Conservation (phyloP, 768 basidiomycete species). For the Lentinus brumalis region DNA sequence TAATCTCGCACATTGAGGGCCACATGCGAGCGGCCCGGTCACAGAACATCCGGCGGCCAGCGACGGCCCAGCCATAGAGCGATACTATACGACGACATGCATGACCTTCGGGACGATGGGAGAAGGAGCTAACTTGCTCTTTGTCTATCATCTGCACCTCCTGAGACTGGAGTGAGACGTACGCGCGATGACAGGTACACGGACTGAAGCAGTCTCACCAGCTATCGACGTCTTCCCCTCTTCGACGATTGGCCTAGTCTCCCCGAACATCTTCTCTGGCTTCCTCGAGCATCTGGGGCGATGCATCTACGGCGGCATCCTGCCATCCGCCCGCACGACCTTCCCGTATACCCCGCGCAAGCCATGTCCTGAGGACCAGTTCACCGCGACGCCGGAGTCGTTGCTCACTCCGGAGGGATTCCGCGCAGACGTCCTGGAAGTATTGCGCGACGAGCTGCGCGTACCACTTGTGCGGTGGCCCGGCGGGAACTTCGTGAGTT, state of each 20-base stretch:
- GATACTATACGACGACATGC: conserved; percentile 4
- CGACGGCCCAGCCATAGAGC: neutral
- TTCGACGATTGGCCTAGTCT: conserved; percentile 23
- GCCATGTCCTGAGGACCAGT: conserved; percentile 26
- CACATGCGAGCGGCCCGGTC: too few relatives aligned
- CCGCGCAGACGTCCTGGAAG: conserved; percentile 26
- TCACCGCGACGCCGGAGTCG: conserved; percentile 20
- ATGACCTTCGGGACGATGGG: neutral
- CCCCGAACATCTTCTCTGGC: conserved; percentile 55
- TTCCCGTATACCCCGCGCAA: conserved; percentile 27
- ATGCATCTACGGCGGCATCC: conserved; percentile 54
- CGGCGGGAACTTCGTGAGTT: conserved; percentile 28
- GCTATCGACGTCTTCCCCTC: conserved; percentile 26
- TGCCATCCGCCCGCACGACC: conserved; percentile 40
- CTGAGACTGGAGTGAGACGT: neutral
- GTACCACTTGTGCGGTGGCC: conserved; percentile 28
- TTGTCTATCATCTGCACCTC: neutral
- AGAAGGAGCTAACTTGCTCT: neutral
- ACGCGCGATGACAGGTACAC: neutral
- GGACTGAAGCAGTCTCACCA: neutral
- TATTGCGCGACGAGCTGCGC: conserved; percentile 24
- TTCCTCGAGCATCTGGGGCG: conserved; percentile 65
- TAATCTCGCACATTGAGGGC: too few relatives aligned
- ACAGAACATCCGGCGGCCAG: too few relatives aligned
- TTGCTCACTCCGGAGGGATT: conserved; percentile 27